Conservation (phyloP, 2,329 filamentous ascomycete species). For the Pseudodiploospora longispora region DNA sequence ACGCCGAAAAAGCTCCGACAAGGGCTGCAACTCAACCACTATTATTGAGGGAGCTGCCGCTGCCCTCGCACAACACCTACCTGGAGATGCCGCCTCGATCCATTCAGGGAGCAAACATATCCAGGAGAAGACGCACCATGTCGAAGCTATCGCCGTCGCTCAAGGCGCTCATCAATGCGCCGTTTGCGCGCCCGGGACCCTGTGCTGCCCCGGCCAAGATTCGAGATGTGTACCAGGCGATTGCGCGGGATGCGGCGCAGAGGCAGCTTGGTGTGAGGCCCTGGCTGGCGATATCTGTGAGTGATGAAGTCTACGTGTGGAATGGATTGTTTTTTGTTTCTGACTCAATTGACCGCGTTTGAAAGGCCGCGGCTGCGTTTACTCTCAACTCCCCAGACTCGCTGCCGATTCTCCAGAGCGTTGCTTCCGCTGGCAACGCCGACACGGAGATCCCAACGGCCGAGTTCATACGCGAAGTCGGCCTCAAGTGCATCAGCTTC, state of each 20-base stretch:
- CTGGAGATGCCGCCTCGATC: too few species aligned
- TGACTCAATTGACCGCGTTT: too few species aligned
- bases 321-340: too few species aligned
- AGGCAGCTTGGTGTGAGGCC: constrained; percentile 54
- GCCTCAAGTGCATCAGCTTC: constrained; percentile 70
- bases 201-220: constrained; percentile 57
- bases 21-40: too few species aligned
- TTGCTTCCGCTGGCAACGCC: constrained; percentile 28
- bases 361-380: constrained; percentile 69
- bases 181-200: constrained; percentile 57
- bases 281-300: constrained; percentile 59
- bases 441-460: constrained; percentile 39
- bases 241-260: constrained; percentile 54
- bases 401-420: constrained; percentile 53
- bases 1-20: too few species aligned
- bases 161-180: constrained; percentile 66
- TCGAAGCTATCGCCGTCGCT: constrained; percentile 64
- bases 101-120: too few species aligned
- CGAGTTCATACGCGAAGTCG: constrained; percentile 67
- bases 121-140: constrained; percentile 37
- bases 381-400: constrained; percentile 81
- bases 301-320: constrained; percentile 8
- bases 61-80: too few species aligned
- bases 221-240: constrained; percentile 52
- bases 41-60: too few species aligned